Conservation (phyloP, 2,329 filamentous ascomycete species). For the Fusarium sp. region DNA sequence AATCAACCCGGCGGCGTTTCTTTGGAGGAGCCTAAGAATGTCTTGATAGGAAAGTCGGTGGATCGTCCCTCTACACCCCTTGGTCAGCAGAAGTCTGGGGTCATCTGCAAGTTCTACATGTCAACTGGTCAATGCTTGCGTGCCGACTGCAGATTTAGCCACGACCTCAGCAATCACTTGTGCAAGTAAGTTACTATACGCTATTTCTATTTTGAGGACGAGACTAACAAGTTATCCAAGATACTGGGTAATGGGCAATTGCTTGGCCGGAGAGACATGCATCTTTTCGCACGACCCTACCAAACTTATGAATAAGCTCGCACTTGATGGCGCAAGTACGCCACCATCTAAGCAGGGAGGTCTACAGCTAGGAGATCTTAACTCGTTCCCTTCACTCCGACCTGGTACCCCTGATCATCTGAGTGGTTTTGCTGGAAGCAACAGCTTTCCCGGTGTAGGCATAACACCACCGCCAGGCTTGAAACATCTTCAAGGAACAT, state of each 20-base stretch:
- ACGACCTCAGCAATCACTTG: conserved; percentile 93
- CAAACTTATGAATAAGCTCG: conserved; percentile 83
- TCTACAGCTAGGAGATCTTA: conserved; percentile 85
- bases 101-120: conserved; percentile 97
- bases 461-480: conserved; percentile 77
- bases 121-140: conserved; percentile 95
- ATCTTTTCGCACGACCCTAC: conserved; percentile 97
- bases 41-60: conserved; percentile 92
- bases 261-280: conserved; percentile 91
- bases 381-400: conserved; percentile 83
- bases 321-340: conserved; percentile 74
- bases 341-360: conserved; percentile 72
- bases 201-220: not conserved
- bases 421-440: conserved; percentile 63
- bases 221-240: conserved; percentile 55
- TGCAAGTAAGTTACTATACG: conserved; percentile 82
- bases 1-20: conserved; percentile 49
- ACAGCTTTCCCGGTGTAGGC: conserved; percentile 62
- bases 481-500: conserved; percentile 69
- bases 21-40: conserved; percentile 68
- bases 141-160: conserved; percentile 96
- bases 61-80: conserved; percentile 82
- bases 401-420: conserved; percentile 69
- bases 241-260: conserved; percentile 97
- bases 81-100: conserved; percentile 80